Conservation (phyloP, 805 yeast species). For the Kluyveromyces nonfermentans region DNA sequence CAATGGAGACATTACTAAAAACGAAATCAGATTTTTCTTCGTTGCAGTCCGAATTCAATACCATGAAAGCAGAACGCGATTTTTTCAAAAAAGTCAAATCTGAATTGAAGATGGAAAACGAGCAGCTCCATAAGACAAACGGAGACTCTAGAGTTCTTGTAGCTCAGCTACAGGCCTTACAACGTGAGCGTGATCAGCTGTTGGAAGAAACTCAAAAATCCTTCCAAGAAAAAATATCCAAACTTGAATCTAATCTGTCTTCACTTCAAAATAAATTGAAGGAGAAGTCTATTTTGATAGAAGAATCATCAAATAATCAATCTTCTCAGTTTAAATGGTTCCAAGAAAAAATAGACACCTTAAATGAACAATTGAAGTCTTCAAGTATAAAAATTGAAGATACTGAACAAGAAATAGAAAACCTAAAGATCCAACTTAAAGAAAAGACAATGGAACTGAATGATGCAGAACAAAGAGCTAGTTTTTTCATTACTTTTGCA, state of each 20-base stretch:
- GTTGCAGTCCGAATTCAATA: conserved; percentile 37
- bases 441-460: conserved; percentile 21
- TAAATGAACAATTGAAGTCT: conserved; percentile 35
- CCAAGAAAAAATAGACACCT: conserved; percentile 51
- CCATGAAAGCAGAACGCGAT: conserved; percentile 45
- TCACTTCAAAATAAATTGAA: conserved; percentile 31
- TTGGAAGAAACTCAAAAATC: conserved; percentile 42
- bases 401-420: conserved; percentile 4
- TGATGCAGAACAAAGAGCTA: conserved; percentile 19
- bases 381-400: conserved; percentile 22
- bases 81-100: conserved; percentile 41
- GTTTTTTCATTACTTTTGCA: conserved; percentile 23
- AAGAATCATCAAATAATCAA: conserved; percentile 21
- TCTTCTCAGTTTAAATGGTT: conserved; percentile 38
- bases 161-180: conserved; percentile 48
- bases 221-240: conserved; percentile 39
- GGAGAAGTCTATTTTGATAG: conserved; percentile 42
- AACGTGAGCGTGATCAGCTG: conserved; percentile 50
- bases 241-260: conserved; percentile 40
- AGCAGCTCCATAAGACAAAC: conserved; percentile 48
- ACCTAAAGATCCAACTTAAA: conserved; percentile 8
- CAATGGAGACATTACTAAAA: conserved; percentile 47
- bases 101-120: conserved; percentile 44
- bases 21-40: conserved; percentile 38
- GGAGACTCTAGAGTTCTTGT: conserved; percentile 47